These are phyloP conservation scores for Pichia norvegensis DNA, from an alignment of 1,139 yeast genomes.

Conservation along the genomic window DNA sequence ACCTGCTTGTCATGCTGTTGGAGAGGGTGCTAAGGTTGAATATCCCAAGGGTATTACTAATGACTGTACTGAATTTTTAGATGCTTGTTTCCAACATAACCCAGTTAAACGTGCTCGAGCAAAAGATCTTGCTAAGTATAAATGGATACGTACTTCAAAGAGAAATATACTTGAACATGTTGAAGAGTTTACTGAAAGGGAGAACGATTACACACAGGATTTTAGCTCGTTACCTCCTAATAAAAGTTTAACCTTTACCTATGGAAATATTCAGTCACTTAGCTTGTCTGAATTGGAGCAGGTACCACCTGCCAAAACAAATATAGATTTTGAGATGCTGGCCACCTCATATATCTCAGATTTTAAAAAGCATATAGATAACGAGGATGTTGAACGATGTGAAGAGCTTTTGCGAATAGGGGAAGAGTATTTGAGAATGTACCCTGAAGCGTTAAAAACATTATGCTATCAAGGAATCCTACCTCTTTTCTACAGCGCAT, in stretches of 20 bases:
- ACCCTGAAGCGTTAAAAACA: background rate
- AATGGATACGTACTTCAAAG: conserved; percentile 41
- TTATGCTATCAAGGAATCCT: conserved; percentile 2
- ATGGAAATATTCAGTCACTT: background rate
- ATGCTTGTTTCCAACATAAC: conserved; percentile 75
- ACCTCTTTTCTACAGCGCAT: background rate
- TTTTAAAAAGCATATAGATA: background rate
- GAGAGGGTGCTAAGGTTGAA: conserved; percentile 75
- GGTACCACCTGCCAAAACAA: background rate
- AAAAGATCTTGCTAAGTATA: conserved; percentile 46
- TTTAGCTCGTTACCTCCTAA: background rate
- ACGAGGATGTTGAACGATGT: background rate
- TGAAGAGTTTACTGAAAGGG: conserved; percentile 12
- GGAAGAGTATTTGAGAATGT: background rate
- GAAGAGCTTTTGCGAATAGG: conserved; percentile 5
- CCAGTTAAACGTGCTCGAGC: conserved; percentile 58
- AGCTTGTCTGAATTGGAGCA: background rate
- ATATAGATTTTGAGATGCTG: background rate
- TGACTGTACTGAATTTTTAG: conserved; percentile 55
- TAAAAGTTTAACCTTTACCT: background rate
- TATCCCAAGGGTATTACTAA: conserved; percentile 49
- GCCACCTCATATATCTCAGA: background rate
- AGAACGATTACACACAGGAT: background rate
- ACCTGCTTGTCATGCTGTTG: conserved; percentile 90
- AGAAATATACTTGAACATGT: conserved; percentile 11